These are phyloP conservation scores for Protomyces arabidopsidicola DNA, from an alignment of 1,139 yeast genomes.

Conservation along the genomic window DNA sequence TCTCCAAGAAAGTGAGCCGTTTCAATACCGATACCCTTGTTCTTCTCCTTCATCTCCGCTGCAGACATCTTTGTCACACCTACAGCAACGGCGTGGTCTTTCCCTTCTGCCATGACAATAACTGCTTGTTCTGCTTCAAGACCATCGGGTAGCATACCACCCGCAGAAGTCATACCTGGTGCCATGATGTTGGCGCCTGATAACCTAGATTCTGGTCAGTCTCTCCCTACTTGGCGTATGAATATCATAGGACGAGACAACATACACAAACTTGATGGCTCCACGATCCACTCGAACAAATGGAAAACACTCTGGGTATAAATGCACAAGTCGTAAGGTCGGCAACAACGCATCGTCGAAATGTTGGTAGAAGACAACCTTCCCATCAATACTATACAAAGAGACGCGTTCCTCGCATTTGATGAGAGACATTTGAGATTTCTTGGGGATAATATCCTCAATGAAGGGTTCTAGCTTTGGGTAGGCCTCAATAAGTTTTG, in stretches of 20 bases:
- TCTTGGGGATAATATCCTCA: conserved; percentile 83
- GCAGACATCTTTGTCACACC: conserved; percentile 85
- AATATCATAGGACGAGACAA: conserved; percentile 56
- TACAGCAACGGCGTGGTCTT: conserved; percentile 82
- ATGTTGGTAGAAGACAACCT: conserved; percentile 61
- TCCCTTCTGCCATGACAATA: conserved; percentile 85
- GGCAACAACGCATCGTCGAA: conserved; percentile 78
- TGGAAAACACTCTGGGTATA: conserved; percentile 77
- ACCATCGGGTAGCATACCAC: conserved; percentile 76
- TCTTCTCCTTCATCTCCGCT: conserved; percentile 74
- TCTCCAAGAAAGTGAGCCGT: conserved; percentile 82
- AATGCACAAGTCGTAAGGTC: conserved; percentile 69
- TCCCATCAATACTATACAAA: conserved; percentile 24
- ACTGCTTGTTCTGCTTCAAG: conserved; percentile 63
- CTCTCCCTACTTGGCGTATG: conserved; percentile 70
- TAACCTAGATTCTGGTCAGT: not conserved
- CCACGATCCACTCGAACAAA: conserved; percentile 90
- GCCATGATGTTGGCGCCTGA: conserved; percentile 43
- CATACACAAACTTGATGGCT: conserved; percentile 77
- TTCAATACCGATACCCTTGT: conserved; percentile 89
- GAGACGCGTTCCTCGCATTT: conserved; percentile 49
- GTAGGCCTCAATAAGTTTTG: conserved; percentile 66
- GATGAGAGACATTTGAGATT: conserved; percentile 72
- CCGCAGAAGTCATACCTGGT: conserved; percentile 90
- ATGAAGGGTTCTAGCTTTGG: conserved; percentile 67